Evolutionary conservation across 2,329 filamentous ascomycete genomes (phyloP), one percentile per base, ranked within the genome.

Genomic region (Neonectria faginata): DNA sequence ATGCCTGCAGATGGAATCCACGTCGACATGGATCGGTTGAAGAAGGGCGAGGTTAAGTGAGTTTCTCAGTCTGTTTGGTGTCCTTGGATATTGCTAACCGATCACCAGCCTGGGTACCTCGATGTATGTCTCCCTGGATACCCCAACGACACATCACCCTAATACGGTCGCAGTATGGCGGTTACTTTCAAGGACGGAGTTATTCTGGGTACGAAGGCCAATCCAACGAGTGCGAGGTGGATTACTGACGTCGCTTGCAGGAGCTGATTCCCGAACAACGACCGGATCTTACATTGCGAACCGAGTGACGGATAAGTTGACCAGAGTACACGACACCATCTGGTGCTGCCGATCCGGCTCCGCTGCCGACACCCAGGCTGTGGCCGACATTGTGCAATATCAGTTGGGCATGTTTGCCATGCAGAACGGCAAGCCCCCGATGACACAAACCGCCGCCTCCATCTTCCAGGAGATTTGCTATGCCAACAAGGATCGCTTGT

Each of bases 321-420:
- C 96, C 76, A 92, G 94, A 85, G 95, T 99, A 66, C 92, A 97
- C 83, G 96, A 99, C 81, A 98, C 95, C 64, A 98, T 99, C 82
- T 99, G 96, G 96, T 99, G 96, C 85, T 99, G 96, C 85, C 91
- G 96, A 76, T 98, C 96, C 66, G 96, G 96, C 56, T 99, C 96
- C 27, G 96, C 96, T 33, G 96, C 96, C 72, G 96, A 99, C 78
- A 99, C 96, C 64, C 96, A 99, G 82, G 96, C 96, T 54, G 94
- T 99, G 53, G 96, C 96, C 64, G 96, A 99, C 77, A 97, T 99
- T 75, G 96, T 99, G 45, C 93, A 97, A 78, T 97, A 98, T 81
- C 93, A 99, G 79, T 87, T 99, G 57, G 92, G 93, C 74, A 89
- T 97, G 83, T 98, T 97, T 80, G 91, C 92, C 68, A 92, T 97